A percentile compares a stretch with the other conserved stretches of the same genome.
phyloP scores from a whole-genome alignment of 1,139 yeast species.

The Blastobotrys aristatus region DNA sequence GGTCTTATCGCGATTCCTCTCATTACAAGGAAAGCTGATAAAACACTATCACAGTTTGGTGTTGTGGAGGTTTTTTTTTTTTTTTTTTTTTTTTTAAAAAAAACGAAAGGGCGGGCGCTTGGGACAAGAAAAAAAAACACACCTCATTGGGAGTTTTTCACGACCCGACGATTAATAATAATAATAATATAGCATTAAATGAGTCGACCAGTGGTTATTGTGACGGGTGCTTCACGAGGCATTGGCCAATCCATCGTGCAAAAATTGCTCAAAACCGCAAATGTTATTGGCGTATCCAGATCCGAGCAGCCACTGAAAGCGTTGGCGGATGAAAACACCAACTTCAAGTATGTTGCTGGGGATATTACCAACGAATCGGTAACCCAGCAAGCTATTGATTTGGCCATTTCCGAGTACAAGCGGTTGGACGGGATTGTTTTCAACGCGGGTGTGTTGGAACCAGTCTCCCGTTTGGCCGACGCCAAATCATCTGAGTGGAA shows the following conservation, averaged over 20 bases:
- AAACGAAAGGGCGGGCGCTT: no score
- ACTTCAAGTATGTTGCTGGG: constrained; percentile 53
- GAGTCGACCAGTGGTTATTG: constrained; percentile 39
- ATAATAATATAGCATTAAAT: no score
- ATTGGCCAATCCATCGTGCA: constrained; percentile 72
- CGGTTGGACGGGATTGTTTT: constrained; percentile 65
- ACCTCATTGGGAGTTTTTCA: no score
- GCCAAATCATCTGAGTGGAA: constrained; percentile 57
- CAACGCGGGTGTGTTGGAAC: constrained; percentile 86
- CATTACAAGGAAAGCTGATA: not conserved
- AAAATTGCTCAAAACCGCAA: constrained; percentile 43
- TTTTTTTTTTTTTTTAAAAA: no score
- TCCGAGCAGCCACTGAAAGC: constrained; percentile 45
- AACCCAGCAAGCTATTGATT: constrained; percentile 40
- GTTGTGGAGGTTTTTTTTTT: no score
- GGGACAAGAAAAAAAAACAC: no score
- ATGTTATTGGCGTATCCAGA: constrained; percentile 71
- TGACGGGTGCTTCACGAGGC: constrained; percentile 75
- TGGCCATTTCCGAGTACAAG: constrained; percentile 52
- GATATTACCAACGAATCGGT: constrained; percentile 52
- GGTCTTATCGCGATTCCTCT: constrained; percentile 10
- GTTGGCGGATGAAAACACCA: constrained; percentile 33
- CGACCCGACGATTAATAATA: no score
- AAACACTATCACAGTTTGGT: no score
- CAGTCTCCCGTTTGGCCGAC: constrained; percentile 55